phyloP scores from a whole-genome alignment of 2,329 filamentous ascomycete species.

The Lachnellula hyalina region DNA sequence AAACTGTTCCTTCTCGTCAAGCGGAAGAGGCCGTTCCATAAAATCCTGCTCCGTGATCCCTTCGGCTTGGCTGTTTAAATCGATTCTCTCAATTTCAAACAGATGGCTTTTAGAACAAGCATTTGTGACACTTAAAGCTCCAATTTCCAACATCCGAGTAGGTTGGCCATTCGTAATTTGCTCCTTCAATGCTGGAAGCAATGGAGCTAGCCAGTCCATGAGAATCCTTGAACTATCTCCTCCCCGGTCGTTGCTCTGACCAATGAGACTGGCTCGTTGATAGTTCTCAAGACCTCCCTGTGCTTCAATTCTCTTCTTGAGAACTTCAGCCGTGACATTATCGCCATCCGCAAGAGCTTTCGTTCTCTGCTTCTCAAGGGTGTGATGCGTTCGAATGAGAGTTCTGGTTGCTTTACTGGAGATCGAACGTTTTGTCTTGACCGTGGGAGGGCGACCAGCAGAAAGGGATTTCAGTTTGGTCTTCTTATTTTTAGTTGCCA shows the following conservation, averaged over 20 bases:
- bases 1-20: slow-evolving; percentile 58
- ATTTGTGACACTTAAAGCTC: slow-evolving; percentile 78
- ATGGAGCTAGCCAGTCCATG: slow-evolving; percentile 54
- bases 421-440: slow-evolving; percentile 49
- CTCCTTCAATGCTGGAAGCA: slow-evolving; percentile 25
- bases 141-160: slow-evolving; percentile 78
- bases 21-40: slow-evolving; percentile 77
- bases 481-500: slow-evolving; percentile 42
- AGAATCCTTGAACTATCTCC: slow-evolving; percentile 62
- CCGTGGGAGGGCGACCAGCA: slow-evolving; percentile 50
- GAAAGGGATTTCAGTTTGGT: slow-evolving; percentile 42
- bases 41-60: slow-evolving; percentile 88
- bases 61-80: slow-evolving; percentile 79
- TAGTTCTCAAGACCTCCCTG: slow-evolving; percentile 59
- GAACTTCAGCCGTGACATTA: slow-evolving; percentile 37
- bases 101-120: slow-evolving; percentile 68
- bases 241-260: slow-evolving; percentile 59
- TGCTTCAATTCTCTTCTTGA: slow-evolving; percentile 49
- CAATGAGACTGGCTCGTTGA: slow-evolving; percentile 54
- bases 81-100: slow-evolving; percentile 77
- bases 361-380: slow-evolving; percentile 55
- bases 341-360: slow-evolving; percentile 54
- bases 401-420: slow-evolving; percentile 59
- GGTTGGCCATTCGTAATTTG: slow-evolving; percentile 21
- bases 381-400: slow-evolving; percentile 62